Conservation (phyloP, 2,329 filamentous ascomycete species). For the Fusarium zealandicum region DNA sequence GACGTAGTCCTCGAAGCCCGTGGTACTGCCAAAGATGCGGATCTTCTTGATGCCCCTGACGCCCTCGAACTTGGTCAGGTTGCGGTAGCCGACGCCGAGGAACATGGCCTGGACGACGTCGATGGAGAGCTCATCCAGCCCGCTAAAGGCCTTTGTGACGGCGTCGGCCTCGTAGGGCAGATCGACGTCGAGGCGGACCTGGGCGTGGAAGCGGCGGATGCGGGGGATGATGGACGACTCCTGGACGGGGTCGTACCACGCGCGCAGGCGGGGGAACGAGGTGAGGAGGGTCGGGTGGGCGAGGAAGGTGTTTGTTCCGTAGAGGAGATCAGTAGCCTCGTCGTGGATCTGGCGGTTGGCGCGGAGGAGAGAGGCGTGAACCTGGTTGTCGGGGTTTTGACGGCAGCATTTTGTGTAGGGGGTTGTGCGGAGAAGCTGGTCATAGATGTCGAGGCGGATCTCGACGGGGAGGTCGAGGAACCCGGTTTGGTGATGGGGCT, state of each 20-base stretch:
- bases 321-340: conserved; percentile 53
- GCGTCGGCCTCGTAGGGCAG: conserved; percentile 43
- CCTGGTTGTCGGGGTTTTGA: conserved; percentile 23
- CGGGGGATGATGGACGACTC: conserved; percentile 41
- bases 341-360: conserved; percentile 51
- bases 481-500: conserved; percentile 28
- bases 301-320: conserved; percentile 53
- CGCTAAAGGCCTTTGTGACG: conserved; percentile 47
- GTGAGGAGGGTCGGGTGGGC: conserved; percentile 52
- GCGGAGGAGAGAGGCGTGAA: conserved; percentile 52
- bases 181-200: conserved; percentile 52
- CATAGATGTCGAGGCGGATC: conserved; percentile 56
- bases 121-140: conserved; percentile 50
- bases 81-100: conserved; percentile 48
- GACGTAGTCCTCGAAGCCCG: conserved; percentile 53
- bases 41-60: conserved; percentile 51
- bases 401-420: conserved; percentile 40
- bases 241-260: conserved; percentile 44
- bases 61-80: conserved; percentile 52
- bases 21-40: conserved; percentile 48
- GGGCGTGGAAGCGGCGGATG: conserved; percentile 51
- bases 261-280: conserved; percentile 50
- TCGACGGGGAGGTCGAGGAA: conserved; percentile 55
- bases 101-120: conserved; percentile 50
- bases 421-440: conserved; percentile 50